Base-by-base conservation (phyloP, 106 monocot genomes). In the Dendrobium catenatum region DNA sequence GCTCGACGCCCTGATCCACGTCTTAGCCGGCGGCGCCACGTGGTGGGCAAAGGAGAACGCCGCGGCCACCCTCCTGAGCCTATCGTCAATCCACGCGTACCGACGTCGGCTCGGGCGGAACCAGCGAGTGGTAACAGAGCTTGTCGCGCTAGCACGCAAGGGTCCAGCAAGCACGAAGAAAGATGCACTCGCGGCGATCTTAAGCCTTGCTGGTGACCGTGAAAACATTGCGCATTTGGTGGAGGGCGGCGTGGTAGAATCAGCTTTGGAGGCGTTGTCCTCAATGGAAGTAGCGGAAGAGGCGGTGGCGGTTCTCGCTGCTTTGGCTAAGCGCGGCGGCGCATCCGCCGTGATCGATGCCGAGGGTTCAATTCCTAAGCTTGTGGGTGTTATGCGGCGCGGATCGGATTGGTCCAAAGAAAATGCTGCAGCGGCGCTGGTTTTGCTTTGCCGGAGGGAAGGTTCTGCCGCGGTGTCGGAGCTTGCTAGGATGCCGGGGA, bases 31-130 rank as follows among this genome's bases (percentile, higher is more conserved):
- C n/a, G 92, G 92, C 8, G 73, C 49, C 20, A 86, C 89, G 58
- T 95, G 95, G 95, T 81, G 77, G 11, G 87, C 90, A 2, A 93
- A 87, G 85, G 90, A 89, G 81, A 92, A 92, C 75, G 92, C 95
- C 9, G 95, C 92, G 0, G 90, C 86, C 15, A 84, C 90, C 5
- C 66, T 95, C 49, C 83, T 87, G 2, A 90, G 86, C 79, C 54
- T 92, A 10, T 87, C 90, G 7, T 72, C 89, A 16, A 77, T 85
- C 55, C 90, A 89, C 33, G 58, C 89, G 48, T 93, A 92, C 83
- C 72, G 92, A 41, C 83, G 89, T 42, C 75, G 86, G 42, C 51
- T 95, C 0, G 92, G 89, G 3, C 59, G 89, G 66, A 55, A 90
- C 31, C 78, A 46, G 6, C 67, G 80, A 9, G 77, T 91, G 19